Evolutionary conservation across 176 grass and related monocot species (phyloP).

Genomic region (Puccinellia tenuiflora): DNA sequence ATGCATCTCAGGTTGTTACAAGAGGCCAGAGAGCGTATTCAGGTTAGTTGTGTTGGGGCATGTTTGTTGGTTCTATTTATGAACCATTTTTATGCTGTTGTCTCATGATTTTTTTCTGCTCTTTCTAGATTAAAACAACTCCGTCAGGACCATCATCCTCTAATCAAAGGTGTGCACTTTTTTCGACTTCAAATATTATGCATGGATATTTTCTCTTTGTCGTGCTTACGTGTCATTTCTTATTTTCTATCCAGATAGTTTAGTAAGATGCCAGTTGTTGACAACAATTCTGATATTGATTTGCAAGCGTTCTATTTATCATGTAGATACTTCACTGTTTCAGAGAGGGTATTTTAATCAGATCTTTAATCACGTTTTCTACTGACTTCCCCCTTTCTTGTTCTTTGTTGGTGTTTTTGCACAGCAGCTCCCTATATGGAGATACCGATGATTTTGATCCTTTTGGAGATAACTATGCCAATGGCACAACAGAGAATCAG

Average conservation of each 20-base stretch:
- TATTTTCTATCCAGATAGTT: neutral
- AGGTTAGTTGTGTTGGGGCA: conserved; percentile 27
- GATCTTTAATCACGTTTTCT: neutral
- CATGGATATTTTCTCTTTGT: neutral
- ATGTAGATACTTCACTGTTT: neutral
- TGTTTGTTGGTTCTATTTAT: conserved; percentile 13
- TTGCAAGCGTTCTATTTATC: neutral
- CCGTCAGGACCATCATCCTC: conserved; percentile 30
- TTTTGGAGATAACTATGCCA: conserved; percentile 28
- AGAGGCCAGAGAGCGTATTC: conserved; percentile 41
- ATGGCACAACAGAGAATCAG: conserved; percentile 11
- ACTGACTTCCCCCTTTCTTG: neutral
- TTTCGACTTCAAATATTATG: conserved; percentile 10
- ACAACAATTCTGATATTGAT: neutral
- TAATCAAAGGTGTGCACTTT: conserved; percentile 39
- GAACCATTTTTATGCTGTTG: neutral
- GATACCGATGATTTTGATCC: conserved; percentile 32
- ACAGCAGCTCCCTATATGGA: conserved; percentile 10
- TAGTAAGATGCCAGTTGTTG: conserved; percentile 1
- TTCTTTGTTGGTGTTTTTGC: neutral
- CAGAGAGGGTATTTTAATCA: neutral
- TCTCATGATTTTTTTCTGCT: conserved; percentile 19
- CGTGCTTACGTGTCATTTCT: neutral
- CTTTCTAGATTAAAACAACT: conserved; percentile 43
- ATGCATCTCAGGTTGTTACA: conserved; percentile 56